Evolutionary conservation across 2,329 filamentous ascomycete species (phyloP).

Genomic region (Hypocreales sp.): DNA sequence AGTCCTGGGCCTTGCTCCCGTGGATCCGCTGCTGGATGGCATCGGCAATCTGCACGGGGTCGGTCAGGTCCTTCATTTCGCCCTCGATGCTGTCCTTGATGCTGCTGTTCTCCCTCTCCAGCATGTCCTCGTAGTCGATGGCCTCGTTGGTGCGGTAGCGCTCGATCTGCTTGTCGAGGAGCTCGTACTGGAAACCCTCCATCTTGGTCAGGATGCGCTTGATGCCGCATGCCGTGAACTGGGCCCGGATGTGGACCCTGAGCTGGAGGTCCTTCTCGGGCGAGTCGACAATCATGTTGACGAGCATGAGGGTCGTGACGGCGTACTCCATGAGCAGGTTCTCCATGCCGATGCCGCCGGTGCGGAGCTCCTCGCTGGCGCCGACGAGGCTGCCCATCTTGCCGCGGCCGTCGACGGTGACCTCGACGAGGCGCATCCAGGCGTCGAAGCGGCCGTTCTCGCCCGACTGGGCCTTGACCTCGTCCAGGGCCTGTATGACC

Average conservation of each 20-base stretch:
- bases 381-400: conserved; percentile 98
- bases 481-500: conserved; percentile 84
- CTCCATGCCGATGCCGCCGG: conserved; percentile 95
- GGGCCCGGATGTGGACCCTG: conserved; percentile 84
- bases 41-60: conserved; percentile 85
- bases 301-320: conserved; percentile 80
- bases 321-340: conserved; percentile 98
- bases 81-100: conserved; percentile 78
- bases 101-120: conserved; percentile 80
- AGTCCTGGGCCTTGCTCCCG: conserved; percentile 78
- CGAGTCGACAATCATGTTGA: conserved; percentile 94
- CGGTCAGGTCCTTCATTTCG: conserved; percentile 80
- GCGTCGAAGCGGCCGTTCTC: conserved; percentile 95
- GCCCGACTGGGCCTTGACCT: conserved; percentile 72
- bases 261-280: conserved; percentile 80
- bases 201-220: conserved; percentile 91
- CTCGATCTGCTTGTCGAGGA: conserved; percentile 97
- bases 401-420: conserved; percentile 88
- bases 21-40: conserved; percentile 76
- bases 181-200: conserved; percentile 95
- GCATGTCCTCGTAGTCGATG: conserved; percentile 94
- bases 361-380: conserved; percentile 89
- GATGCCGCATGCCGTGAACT: conserved; percentile 92
- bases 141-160: conserved; percentile 86
- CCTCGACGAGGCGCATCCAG: conserved; percentile 97